Evolutionary conservation across 192 early-diverging fungal genomes (phyloP).

Genomic region (Rhizophagus prolifer): DNA sequence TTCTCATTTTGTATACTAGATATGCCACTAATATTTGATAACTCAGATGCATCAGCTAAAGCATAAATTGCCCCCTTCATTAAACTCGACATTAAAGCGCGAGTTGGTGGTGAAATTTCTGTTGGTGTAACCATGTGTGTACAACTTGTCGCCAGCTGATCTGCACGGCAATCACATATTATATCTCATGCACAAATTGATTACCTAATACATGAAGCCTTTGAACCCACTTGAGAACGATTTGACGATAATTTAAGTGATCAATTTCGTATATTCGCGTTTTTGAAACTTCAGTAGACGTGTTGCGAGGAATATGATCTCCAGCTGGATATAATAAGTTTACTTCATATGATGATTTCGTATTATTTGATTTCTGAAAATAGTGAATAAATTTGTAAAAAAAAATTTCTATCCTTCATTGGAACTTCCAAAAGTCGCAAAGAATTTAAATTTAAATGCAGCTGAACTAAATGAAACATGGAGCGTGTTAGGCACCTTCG

Average conservation of each 20-base stretch:
- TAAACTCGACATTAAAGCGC: conserved; percentile 18
- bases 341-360: conserved; percentile 25
- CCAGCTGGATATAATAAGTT: conserved; percentile 21
- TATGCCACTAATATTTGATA: not conserved
- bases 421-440: conserved; percentile 28
- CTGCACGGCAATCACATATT: not conserved
- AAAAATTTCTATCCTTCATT: conserved; percentile 25
- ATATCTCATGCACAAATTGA: not conserved
- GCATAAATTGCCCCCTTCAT: conserved; percentile 22
- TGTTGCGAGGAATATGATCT: not conserved
- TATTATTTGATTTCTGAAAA: conserved; percentile 16
- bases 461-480: conserved; percentile 30
- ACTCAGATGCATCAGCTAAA: not conserved
- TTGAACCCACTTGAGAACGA: conserved; percentile 15
- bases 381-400: not conserved
- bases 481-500: conserved; percentile 11
- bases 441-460: conserved; percentile 19
- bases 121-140: conserved; percentile 21
- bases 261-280: conserved; percentile 11
- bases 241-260: conserved; percentile 19
- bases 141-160: conserved; percentile 17
- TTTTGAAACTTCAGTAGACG: not conserved
- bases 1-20: not conserved
- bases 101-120: conserved; percentile 16
- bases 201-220: conserved; percentile 24